Evolutionary conservation across 1,284 basidiomycete species (phyloP).

Genomic region (Cutaneotrichosporon cavernicola): DNA sequence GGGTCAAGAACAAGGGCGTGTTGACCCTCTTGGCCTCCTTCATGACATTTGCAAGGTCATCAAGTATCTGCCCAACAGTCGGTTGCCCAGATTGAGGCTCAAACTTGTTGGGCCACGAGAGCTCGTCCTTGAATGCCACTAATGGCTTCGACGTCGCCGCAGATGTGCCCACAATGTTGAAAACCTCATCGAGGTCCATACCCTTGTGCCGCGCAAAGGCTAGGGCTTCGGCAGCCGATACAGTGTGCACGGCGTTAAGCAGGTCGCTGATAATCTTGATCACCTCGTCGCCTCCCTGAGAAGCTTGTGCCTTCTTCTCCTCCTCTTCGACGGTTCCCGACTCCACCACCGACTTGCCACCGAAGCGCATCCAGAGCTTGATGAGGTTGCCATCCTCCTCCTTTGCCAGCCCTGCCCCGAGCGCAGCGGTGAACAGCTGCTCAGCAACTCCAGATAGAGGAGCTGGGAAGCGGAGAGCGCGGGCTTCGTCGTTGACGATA

Average conservation of each 20-base stretch:
- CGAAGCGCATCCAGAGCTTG: conserved; percentile 44
- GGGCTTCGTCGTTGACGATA: conserved; percentile 47
- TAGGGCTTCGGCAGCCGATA: conserved; percentile 49
- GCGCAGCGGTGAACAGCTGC: conserved; percentile 40
- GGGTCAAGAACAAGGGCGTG: conserved; percentile 40
- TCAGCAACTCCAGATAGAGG: conserved; percentile 43
- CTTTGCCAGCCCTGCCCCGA: conserved; percentile 35
- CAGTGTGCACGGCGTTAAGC: conserved; percentile 48
- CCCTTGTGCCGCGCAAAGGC: conserved; percentile 47
- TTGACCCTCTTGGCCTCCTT: conserved; percentile 36
- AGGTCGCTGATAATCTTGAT: conserved; percentile 47
- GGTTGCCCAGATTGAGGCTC: conserved; percentile 6
- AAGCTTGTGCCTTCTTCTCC: conserved; percentile 29
- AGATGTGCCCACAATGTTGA: conserved; percentile 43
- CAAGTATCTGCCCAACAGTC: conserved; percentile 20
- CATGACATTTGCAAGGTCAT: conserved; percentile 26
- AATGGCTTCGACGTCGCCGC: conserved; percentile 18
- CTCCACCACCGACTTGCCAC: conserved; percentile 32
- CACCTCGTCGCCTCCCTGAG: conserved; percentile 21
- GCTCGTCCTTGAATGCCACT: conserved; percentile 16
- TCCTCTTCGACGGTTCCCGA: conserved; percentile 35
- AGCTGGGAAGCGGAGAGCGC: conserved; percentile 34
- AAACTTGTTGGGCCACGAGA: conserved; percentile 7
- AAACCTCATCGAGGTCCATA: conserved; percentile 45
- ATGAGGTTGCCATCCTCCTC: conserved; percentile 41